Evolutionary conservation across 2,329 filamentous ascomycete genomes (phyloP).

Genomic region (Diaporthe longicolla): DNA sequence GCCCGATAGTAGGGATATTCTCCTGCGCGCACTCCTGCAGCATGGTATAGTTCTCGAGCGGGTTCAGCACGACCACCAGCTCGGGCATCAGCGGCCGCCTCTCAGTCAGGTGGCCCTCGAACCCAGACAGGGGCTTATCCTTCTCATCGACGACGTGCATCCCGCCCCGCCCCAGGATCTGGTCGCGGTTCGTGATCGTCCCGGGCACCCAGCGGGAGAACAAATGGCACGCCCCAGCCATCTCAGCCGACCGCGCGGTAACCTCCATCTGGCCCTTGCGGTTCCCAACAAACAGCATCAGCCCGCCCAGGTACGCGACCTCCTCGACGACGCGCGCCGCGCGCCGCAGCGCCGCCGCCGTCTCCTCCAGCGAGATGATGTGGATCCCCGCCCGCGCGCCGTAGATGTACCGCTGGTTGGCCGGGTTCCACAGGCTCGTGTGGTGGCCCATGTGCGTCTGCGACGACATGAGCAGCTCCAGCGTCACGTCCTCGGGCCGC

Average conservation of each 20-base stretch:
- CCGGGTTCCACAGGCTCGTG: conserved; percentile 93
- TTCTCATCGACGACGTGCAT: conserved; percentile 83
- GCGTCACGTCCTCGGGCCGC: conserved; percentile 82
- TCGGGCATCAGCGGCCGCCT: conserved; percentile 84
- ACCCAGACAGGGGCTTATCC: conserved; percentile 74
- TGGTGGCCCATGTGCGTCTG: conserved; percentile 93
- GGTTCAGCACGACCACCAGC: conserved; percentile 92
- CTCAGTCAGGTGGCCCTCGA: conserved; percentile 74
- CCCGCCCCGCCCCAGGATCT: conserved; percentile 80
- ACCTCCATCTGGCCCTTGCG: conserved; percentile 84
- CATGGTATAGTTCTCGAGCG: conserved; percentile 90
- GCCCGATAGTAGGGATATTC: conserved; percentile 92
- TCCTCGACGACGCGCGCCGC: conserved; percentile 94
- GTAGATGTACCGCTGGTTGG: conserved; percentile 94
- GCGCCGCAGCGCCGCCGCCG: conserved; percentile 89
- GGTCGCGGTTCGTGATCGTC: conserved; percentile 91
- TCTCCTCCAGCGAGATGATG: conserved; percentile 92
- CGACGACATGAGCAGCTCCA: conserved; percentile 90
- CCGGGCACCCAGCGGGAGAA: conserved; percentile 96
- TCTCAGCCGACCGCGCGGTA: conserved; percentile 84
- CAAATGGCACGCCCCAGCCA: conserved; percentile 86
- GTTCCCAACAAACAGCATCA: conserved; percentile 93
- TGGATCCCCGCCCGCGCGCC: conserved; percentile 90
- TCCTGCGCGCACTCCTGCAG: conserved; percentile 91
- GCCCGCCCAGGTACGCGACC: conserved; percentile 83